Evolutionary conservation across 768 basidiomycete species (phyloP).

Genomic region (Boletus insuetus): DNA sequence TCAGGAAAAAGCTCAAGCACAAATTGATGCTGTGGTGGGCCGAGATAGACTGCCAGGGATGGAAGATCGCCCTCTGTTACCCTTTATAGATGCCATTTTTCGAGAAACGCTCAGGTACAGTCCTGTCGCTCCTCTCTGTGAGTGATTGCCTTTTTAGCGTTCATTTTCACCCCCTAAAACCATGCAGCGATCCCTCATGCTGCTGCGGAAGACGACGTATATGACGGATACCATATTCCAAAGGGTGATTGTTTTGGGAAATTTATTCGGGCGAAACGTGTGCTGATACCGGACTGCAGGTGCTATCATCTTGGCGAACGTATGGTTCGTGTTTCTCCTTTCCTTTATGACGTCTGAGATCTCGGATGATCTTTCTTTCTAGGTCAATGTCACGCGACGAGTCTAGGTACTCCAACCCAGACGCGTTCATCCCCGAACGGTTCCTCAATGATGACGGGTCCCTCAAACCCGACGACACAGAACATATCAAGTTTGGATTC

Average conservation of each 20-base stretch:
- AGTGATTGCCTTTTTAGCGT: not conserved
- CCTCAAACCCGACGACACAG: too few relatives aligned
- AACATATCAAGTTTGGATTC: not conserved
- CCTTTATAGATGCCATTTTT: not conserved
- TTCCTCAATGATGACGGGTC: not conserved
- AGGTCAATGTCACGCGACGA: not conserved
- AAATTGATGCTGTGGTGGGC: not conserved
- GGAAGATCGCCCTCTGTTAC: not conserved
- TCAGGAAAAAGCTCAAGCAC: not conserved
- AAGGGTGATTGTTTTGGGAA: slow-evolving; percentile 12
- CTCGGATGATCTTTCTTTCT: not conserved
- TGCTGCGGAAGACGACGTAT: not conserved
- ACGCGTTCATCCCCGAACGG: not conserved
- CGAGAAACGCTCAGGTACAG: not conserved
- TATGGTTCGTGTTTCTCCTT: not conserved
- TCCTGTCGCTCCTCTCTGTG: not conserved
- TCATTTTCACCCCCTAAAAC: not conserved
- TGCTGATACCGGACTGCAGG: not conserved
- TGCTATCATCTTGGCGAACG: not conserved
- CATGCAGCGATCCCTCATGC: not conserved
- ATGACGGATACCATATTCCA: slow-evolving; percentile 46
- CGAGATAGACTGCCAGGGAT: not conserved
- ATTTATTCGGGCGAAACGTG: not conserved
- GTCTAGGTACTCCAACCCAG: not conserved
- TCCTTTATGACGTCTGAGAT: not conserved